Percentiles rank a stretch among this genome's conserved stretches.
Evolutionary conservation across 2,329 filamentous ascomycete species (phyloP).

Genomic region (Niveomyces coronatus): DNA sequence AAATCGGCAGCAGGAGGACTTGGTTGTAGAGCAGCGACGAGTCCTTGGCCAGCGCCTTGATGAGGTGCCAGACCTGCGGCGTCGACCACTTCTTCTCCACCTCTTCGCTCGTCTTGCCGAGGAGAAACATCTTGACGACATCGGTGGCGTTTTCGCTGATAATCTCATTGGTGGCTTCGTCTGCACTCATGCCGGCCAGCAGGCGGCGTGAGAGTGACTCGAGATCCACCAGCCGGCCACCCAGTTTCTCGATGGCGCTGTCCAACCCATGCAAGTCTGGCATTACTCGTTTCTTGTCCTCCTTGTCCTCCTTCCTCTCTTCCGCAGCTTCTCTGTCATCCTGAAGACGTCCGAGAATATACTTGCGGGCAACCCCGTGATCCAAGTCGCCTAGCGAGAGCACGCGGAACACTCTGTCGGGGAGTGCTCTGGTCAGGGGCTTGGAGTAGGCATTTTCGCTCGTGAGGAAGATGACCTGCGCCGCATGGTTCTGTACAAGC

Average conservation of each 20-base stretch:
- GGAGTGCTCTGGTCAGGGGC: constrained; percentile 73
- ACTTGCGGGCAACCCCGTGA: constrained; percentile 76
- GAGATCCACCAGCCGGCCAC: constrained; percentile 88
- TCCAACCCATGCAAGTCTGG: constrained; percentile 62
- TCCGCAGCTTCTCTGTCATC: constrained; percentile 27
- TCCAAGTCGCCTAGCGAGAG: constrained; percentile 80
- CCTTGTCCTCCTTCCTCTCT: constrained; percentile 18
- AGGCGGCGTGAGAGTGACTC: constrained; percentile 89
- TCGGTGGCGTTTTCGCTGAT: constrained; percentile 82
- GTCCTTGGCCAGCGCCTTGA: constrained; percentile 64
- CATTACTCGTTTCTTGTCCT: constrained; percentile 15
- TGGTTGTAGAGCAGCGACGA: constrained; percentile 74
- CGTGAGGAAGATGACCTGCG: constrained; percentile 90
- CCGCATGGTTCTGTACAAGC: constrained; percentile 76
- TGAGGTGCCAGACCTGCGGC: constrained; percentile 83
- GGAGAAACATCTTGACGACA: constrained; percentile 85
- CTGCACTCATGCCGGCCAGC: constrained; percentile 74
- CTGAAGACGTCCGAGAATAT: constrained; percentile 74
- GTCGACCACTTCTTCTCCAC: constrained; percentile 59
- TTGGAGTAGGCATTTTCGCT: constrained; percentile 85
- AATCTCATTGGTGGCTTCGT: constrained; percentile 74
- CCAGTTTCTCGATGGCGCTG: constrained; percentile 68
- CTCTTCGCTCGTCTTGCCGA: constrained; percentile 42
- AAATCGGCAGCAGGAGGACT: constrained; percentile 65
- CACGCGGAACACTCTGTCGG: constrained; percentile 82